Evolutionary conservation across 805 yeast species (phyloP).

Genomic region (Wickerhamiella alocasiicola): DNA sequence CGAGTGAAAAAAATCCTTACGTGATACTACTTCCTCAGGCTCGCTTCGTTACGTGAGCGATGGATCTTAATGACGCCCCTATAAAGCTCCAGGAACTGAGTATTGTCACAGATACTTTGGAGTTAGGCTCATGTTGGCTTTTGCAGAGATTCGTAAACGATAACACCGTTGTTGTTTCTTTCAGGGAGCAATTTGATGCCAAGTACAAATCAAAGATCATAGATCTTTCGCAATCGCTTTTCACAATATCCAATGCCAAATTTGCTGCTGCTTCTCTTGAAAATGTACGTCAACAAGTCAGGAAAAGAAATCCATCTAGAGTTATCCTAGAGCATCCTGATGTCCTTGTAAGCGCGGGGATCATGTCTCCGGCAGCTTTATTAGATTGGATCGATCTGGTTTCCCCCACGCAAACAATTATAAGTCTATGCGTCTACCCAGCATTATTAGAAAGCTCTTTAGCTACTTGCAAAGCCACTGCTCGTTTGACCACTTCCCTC

Average conservation of each 20-base stretch:
- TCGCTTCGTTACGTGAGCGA: neutral
- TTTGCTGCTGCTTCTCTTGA: constrained; percentile 12
- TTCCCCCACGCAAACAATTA: constrained; percentile 25
- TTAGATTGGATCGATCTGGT: constrained; percentile 28
- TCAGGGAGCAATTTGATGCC: constrained; percentile 12
- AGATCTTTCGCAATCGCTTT: constrained; percentile 13
- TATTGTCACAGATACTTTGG: constrained; percentile 21
- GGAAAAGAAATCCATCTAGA: constrained; percentile 17
- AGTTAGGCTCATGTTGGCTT: constrained; percentile 22
- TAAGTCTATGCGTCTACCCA: constrained; percentile 25
- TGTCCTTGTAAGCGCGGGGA: constrained; percentile 34
- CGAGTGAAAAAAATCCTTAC: neutral
- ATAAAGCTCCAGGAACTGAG: constrained; percentile 14
- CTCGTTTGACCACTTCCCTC: neutral
- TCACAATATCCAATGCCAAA: neutral
- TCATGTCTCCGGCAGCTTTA: constrained; percentile 29
- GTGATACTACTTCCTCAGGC: neutral
- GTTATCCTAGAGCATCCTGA: constrained; percentile 39
- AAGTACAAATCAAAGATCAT: neutral
- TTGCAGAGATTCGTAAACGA: constrained; percentile 6
- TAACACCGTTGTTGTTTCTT: constrained; percentile 1
- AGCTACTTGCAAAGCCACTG: neutral
- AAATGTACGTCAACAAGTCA: constrained; percentile 5
- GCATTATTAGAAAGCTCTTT: neutral
- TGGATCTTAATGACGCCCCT: neutral